Evolutionary conservation across 176 grass and related monocot species (phyloP).

Genomic region (Carex kokanica): DNA sequence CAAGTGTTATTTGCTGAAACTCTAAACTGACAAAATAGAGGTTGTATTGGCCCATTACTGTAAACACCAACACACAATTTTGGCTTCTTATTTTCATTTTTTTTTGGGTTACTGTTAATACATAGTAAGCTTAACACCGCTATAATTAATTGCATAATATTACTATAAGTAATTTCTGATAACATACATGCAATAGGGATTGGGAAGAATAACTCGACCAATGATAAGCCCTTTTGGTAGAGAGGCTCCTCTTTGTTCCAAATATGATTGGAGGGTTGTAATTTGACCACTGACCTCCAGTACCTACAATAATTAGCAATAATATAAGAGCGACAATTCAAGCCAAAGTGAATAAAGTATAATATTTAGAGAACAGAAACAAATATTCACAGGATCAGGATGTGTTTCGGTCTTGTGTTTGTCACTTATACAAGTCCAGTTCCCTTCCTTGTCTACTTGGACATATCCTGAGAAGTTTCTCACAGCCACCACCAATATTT

Average conservation of each 20-base stretch:
- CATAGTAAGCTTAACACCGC: background rate
- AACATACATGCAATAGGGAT: conserved; percentile 55
- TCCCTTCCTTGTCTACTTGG: conserved; percentile 63
- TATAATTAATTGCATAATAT: background rate
- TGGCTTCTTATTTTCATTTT: background rate
- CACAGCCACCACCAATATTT: conserved; percentile 83
- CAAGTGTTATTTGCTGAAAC: background rate
- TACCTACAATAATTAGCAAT: conserved; percentile 44
- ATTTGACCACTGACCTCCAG: conserved; percentile 61
- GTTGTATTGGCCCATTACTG: background rate
- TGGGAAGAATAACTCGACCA: conserved; percentile 69
- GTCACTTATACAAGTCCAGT: conserved; percentile 54
- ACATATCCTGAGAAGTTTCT: conserved; percentile 66
- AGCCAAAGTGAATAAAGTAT: background rate
- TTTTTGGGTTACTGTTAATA: background rate
- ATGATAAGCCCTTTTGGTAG: conserved; percentile 59
- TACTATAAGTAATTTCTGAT: background rate
- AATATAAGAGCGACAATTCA: background rate
- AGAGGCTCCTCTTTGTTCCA: conserved; percentile 70
- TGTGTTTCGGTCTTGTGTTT: conserved; percentile 54
- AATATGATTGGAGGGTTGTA: conserved; percentile 78
- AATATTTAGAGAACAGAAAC: background rate
- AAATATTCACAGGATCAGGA: conserved; percentile 57
- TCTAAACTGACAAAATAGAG: background rate
- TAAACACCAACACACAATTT: background rate